Conservation (phyloP, 352 stramenopile genomes). For the Phytophthora sojae region DNA sequence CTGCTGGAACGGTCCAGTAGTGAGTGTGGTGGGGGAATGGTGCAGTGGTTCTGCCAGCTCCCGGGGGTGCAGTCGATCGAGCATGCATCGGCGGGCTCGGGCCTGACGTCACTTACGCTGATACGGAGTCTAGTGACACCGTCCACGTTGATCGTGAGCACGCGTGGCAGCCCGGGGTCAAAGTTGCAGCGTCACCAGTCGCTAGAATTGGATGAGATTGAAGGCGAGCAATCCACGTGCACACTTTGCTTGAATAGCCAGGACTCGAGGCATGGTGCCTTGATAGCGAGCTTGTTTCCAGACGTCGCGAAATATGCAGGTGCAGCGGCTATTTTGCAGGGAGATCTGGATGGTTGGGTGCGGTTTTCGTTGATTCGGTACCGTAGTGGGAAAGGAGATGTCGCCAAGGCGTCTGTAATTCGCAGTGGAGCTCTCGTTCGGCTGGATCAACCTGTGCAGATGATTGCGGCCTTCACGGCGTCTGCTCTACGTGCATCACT, state of each 20-base stretch:
- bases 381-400: constrained; percentile 3
- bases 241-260: constrained; percentile 32
- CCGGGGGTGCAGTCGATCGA: constrained; percentile 50
- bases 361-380: constrained; percentile 44
- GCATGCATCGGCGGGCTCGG: constrained; percentile 16
- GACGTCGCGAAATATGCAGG: constrained; percentile 5
- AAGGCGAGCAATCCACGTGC: constrained; percentile 74
- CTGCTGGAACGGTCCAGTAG: constrained; percentile 21
- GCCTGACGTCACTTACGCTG: constrained; percentile 35
- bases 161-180: neutral
- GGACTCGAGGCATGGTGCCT: constrained; percentile 5
- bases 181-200: constrained; percentile 10
- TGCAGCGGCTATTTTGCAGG: constrained; percentile 55
- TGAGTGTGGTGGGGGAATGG: neutral
- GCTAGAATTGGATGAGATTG: constrained; percentile 57
- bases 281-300: constrained; percentile 44
- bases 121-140: constrained; percentile 63
- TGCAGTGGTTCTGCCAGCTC: constrained; percentile 39
- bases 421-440: constrained; percentile 26
- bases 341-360: constrained; percentile 61
- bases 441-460: constrained; percentile 44
- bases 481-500: neutral
- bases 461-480: constrained; percentile 39
- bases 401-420: constrained; percentile 22
- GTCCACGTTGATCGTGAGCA: constrained; percentile 51